A percentile compares a stretch with the other conserved stretches of the same genome.
These are phyloP conservation scores for Didymella segeticola DNA, from an alignment of 2,329 filamentous ascomycete genomes.

Conservation along the genomic window DNA sequence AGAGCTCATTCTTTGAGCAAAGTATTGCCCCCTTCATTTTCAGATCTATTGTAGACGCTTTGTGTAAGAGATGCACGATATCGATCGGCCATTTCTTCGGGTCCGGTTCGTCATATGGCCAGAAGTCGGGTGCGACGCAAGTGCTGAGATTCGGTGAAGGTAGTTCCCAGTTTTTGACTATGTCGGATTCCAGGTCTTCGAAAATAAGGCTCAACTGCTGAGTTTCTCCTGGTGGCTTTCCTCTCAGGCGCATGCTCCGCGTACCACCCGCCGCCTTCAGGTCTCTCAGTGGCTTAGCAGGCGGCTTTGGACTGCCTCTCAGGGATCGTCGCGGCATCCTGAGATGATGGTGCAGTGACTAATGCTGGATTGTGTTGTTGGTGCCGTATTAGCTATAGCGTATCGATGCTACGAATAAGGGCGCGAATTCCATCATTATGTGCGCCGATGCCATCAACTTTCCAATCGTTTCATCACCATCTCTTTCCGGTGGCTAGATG, in stretches of 20 bases:
- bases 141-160: background rate
- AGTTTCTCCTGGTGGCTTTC: background rate
- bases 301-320: background rate
- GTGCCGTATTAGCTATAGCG: background rate
- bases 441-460: background rate
- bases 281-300: background rate
- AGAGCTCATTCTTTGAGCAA: background rate
- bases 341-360: background rate
- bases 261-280: background rate
- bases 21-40: background rate
- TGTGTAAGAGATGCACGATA: constrained; percentile 1
- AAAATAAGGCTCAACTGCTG: background rate
- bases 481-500: background rate
- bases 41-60: constrained; percentile 5
- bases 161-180: constrained; percentile 7
- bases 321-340: constrained; percentile 1
- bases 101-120: constrained; percentile 3
- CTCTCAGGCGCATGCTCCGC: background rate
- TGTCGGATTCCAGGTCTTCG: background rate
- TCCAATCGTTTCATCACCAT: background rate
- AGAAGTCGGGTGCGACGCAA: background rate
- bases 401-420: background rate
- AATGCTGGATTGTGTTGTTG: background rate
- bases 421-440: background rate
- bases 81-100: constrained; percentile 5